Base-by-base conservation (phyloP, 2,329 filamentous ascomycete genomes). In the Xylariaceae sp. region DNA sequence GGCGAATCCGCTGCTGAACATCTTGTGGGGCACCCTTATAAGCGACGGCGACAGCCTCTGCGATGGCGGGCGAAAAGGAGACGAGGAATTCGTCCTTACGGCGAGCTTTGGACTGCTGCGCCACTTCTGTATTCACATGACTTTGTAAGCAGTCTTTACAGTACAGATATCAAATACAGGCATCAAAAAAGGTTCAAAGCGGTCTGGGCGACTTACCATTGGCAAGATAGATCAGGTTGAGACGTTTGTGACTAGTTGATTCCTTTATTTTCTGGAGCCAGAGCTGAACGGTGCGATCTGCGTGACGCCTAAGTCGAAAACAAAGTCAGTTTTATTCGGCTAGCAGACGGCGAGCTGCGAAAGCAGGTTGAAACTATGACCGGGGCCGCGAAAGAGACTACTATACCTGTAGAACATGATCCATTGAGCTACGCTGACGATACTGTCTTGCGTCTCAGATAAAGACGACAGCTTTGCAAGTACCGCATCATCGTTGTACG, bases 381-480 rank as follows among this genome's bases (percentile, higher is more conserved):
- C 9, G 29, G 30, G 26, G 40, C 35, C 45, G 48, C 53, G 50
- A 58, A 6, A 34, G 37, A 55, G 47, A 57, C 55, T 54, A 48
- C 61, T 71, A 59, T 84, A 95, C 91, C 91, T 87, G 74, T 99
- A 92, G 71, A 99, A 99, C 87, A 99, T 95, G 59, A 99, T 94
- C 95, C 95, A 99, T 84, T 97, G 92, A 55, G 94, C 91, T 59
- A 95, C 91, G 37, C 89, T 92, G 58, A 95, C 83, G 68, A 99
- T 97, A 73, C 91, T 95, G 70, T 99, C 94, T 71, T 99, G 92
- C 8, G 91, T 95, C 74, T 99, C 95, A 73, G 96, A 96, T 59
- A 99, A 82, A 42, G 91, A 89, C 34, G 91, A 95, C 51, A 99
- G 86, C 76, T 96, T 96, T 51, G 92, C 90, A 71, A 91, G 84